Percentiles rank a stretch among this genome's conserved stretches.
phyloP scores from a whole-genome alignment of 495 filamentous ascomycete genomes.

The Penicillium daleae region DNA sequence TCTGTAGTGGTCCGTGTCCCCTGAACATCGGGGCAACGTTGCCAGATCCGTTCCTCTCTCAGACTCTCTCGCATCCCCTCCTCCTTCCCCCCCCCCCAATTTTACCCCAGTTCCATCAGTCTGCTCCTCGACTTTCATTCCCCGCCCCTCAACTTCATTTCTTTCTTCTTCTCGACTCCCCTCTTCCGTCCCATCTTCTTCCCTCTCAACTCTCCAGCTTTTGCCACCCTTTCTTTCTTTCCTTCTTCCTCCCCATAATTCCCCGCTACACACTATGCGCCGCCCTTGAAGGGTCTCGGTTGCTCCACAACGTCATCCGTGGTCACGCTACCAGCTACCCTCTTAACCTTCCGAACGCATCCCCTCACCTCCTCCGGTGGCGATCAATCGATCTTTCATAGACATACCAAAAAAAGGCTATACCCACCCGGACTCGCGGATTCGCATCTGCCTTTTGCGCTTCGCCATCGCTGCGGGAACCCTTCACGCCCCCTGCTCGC shows the following conservation, averaged over 20 bases:
- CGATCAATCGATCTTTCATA: constrained; percentile 12
- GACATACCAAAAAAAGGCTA: background rate
- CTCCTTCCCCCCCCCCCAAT: constrained; percentile 2
- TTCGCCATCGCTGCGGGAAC: background rate
- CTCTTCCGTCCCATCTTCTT: constrained; percentile 15
- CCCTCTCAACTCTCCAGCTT: constrained; percentile 18
- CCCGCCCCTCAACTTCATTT: constrained; percentile 18
- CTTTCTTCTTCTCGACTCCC: constrained; percentile 14
- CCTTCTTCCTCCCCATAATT: background rate
- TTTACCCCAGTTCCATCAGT: constrained; percentile 14
- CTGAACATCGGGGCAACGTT: constrained; percentile 35
- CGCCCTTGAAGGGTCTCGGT: constrained; percentile 40
- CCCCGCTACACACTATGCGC: constrained; percentile 40
- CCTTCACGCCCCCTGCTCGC: constrained; percentile 14
- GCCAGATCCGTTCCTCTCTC: constrained; percentile 26
- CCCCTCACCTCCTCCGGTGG: constrained; percentile 9
- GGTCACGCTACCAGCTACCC: constrained; percentile 43
- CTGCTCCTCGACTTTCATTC: background rate
- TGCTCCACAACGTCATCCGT: constrained; percentile 43
- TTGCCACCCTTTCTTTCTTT: constrained; percentile 10
- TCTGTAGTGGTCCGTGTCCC: constrained; percentile 33
- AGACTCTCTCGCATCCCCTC: background rate
- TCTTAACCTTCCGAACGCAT: constrained; percentile 31
- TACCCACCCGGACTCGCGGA: background rate
- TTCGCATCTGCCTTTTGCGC: background rate